Conservation (phyloP, 805 yeast species). For the Cyberlindnera galapagoensis region DNA sequence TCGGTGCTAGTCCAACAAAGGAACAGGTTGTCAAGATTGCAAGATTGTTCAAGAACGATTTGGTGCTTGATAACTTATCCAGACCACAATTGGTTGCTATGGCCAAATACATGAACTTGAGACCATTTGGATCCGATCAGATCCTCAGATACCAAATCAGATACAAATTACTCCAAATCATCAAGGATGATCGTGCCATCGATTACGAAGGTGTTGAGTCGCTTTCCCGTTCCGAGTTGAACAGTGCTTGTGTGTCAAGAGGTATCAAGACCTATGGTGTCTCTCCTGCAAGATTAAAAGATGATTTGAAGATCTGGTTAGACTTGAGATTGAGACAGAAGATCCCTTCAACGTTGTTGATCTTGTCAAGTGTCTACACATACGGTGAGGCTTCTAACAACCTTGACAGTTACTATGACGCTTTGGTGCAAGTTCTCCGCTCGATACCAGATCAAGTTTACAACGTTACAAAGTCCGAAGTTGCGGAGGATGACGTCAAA, state of each 20-base stretch:
- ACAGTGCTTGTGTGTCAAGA: constrained; percentile 86
- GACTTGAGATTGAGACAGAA: constrained; percentile 83
- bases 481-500: constrained; percentile 51
- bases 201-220: constrained; percentile 92
- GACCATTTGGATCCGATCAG: constrained; percentile 90
- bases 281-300: constrained; percentile 76
- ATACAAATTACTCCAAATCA: constrained; percentile 83
- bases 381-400: constrained; percentile 56
- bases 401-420: constrained; percentile 66
- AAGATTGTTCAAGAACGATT: constrained; percentile 85
- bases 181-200: constrained; percentile 85
- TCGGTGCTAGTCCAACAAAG: constrained; percentile 52
- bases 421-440: constrained; percentile 77
- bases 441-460: constrained; percentile 93
- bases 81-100: constrained; percentile 89
- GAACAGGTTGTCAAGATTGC: constrained; percentile 81
- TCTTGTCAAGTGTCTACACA: constrained; percentile 83
- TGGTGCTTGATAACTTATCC: constrained; percentile 85
- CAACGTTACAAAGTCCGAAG: constrained; percentile 90
- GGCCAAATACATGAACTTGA: constrained; percentile 85
- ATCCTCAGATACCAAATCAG: constrained; percentile 91
- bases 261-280: constrained; percentile 80
- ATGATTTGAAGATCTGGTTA: constrained; percentile 80
- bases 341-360: constrained; percentile 85
- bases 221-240: constrained; percentile 71